A percentile compares a stretch with the other conserved stretches of the same genome.
Conservation (phyloP, 2,329 filamentous ascomycete genomes). For the Conoideocrella luteorostrata region DNA sequence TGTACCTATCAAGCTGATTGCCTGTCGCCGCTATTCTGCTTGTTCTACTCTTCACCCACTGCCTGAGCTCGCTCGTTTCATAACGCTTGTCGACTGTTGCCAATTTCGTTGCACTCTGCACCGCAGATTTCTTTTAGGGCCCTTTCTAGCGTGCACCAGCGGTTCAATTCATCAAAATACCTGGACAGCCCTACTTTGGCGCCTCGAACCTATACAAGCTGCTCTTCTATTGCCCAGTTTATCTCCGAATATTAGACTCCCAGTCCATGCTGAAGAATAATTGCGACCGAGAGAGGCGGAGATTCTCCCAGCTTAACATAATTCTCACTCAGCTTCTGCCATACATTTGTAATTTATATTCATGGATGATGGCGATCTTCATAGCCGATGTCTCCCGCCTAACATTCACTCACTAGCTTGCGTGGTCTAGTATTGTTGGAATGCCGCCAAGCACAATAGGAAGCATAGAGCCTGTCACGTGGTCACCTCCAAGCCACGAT, state of each 20-base stretch:
- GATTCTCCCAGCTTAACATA: conserved; percentile 6
- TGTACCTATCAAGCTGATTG: conserved; percentile 1
- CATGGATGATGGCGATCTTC: not conserved
- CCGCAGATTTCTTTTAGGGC: not conserved
- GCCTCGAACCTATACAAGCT: not conserved
- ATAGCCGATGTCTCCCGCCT: not conserved
- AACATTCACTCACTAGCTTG: conserved; percentile 1
- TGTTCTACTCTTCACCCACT: conserved; percentile 2
- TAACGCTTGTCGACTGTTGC: not conserved
- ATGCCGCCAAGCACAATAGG: too few relatives aligned
- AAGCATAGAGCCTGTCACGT: too few relatives aligned
- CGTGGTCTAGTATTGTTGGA: too few relatives aligned
- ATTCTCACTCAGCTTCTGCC: conserved; percentile 7
- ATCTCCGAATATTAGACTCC: not conserved
- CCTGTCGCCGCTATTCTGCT: not conserved
- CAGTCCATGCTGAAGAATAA: conserved; percentile 2
- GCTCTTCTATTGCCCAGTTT: not conserved
- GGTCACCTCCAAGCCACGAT: too few relatives aligned
- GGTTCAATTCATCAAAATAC: not conserved
- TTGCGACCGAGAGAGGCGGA: conserved; percentile 2
- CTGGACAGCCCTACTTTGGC: not conserved
- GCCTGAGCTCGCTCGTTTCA: not conserved
- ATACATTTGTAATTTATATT: conserved; percentile 8
- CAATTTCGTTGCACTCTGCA: not conserved
- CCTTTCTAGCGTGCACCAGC: not conserved